phyloP scores from a whole-genome alignment of 768 basidiomycete genomes.

The Hygrophoropsis aurantiaca region DNA sequence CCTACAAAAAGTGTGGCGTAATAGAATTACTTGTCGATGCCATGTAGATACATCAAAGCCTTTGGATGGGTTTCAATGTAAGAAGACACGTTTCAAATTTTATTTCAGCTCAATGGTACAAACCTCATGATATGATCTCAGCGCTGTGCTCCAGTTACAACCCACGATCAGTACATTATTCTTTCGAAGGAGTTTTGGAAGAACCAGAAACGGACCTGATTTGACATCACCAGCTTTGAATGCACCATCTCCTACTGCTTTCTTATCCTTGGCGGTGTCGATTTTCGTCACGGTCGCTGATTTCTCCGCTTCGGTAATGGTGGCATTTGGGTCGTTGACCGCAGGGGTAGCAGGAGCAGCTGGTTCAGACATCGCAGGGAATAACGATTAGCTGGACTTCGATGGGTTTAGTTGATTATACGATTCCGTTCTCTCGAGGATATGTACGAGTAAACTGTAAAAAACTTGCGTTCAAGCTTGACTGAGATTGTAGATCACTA shows the following conservation, averaged over 20 bases:
- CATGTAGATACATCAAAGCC: slow-evolving; percentile 73
- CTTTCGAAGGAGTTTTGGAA: not conserved
- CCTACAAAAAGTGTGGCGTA: no score
- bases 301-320: slow-evolving; percentile 16
- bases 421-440: no score
- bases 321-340: slow-evolving; percentile 19
- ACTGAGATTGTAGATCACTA: no score
- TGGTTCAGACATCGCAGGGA: no score
- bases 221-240: slow-evolving; percentile 66
- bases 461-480: no score
- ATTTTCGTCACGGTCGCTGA: slow-evolving; percentile 49
- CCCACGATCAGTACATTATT: not conserved
- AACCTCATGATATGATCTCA: slow-evolving; percentile 75
- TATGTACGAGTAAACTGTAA: no score
- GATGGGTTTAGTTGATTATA: no score
- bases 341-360: not conserved
- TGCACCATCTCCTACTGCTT: slow-evolving; percentile 63
- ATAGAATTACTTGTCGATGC: slow-evolving; percentile 69
- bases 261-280: slow-evolving; percentile 61
- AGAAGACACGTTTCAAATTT: not conserved
- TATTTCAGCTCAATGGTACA: slow-evolving; percentile 2
- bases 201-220: slow-evolving; percentile 44
- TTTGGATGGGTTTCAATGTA: slow-evolving; percentile 26
- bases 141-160: slow-evolving; percentile 41
- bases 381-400: no score